phyloP scores from a whole-genome alignment of 2,329 filamentous ascomycete species.

The Alternaria longipes region DNA sequence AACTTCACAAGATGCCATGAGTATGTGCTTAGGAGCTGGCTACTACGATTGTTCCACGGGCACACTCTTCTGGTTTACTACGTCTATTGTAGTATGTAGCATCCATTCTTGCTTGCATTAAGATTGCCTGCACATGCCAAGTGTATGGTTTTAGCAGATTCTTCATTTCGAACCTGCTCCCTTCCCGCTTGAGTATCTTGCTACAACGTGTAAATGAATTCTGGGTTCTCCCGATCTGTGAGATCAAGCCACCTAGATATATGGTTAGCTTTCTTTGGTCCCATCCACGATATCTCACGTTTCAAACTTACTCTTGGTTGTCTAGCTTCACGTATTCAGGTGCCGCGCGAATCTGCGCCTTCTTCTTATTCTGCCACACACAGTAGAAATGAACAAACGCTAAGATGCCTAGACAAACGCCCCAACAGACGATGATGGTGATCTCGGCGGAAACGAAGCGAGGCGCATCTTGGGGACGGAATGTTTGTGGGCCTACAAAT shows the following conservation, averaged over 20 bases:
- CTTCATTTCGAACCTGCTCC: neutral
- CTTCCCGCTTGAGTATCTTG: neutral
- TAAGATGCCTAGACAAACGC: slow-evolving; percentile 63
- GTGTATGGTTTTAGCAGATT: too few species aligned
- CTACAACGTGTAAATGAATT: slow-evolving; percentile 69
- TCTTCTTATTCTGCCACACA: slow-evolving; percentile 66
- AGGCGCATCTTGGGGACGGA: slow-evolving; percentile 46
- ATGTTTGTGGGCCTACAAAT: slow-evolving; percentile 54
- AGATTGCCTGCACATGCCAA: too few species aligned
- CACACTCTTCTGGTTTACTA: too few species aligned
- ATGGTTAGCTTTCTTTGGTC: neutral
- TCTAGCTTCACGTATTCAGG: slow-evolving; percentile 69
- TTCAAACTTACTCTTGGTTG: slow-evolving; percentile 67
- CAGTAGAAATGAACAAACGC: slow-evolving; percentile 72
- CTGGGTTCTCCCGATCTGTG: slow-evolving; percentile 70
- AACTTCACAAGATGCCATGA: too few species aligned
- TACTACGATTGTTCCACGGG: too few species aligned
- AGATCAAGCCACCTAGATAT: slow-evolving; percentile 63
- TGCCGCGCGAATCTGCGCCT: slow-evolving; percentile 61
- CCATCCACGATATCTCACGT: neutral
- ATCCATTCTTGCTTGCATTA: too few species aligned
- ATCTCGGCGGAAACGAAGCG: slow-evolving; percentile 71
- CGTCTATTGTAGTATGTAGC: too few species aligned
- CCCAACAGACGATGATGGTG: slow-evolving; percentile 68
- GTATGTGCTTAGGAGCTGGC: too few species aligned